Evolutionary conservation across 208 protist genomes (phyloP), one percentile per base, ranked within the genome.

Genomic region (Novymonas esmeraldas): DNA sequence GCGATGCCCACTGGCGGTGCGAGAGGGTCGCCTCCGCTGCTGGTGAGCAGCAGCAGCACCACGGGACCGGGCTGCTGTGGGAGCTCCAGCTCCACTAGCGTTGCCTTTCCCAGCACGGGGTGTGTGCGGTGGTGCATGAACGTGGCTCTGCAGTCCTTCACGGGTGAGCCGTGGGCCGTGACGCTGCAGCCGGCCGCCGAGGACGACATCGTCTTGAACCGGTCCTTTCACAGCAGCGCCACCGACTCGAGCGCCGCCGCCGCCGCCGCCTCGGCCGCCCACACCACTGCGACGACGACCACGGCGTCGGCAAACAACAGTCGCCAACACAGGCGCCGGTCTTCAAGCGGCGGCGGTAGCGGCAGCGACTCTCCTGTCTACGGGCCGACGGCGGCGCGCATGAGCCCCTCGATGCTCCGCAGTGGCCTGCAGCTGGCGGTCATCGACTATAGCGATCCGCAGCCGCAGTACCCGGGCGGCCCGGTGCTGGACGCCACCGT

Each of bases 111-210:
- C 13, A 70, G 60, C 38, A 81, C 64, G 28, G 78, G 81, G 3
- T 82, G 81, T 46, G 80, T 85, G 63, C 80, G 74, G 18, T 94
- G 89, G 86, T 89, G 76, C 68, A 78, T 94, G 65, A 90, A 89
- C 50, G 78, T 94, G 16, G 89, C 85, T 0, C 59, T 94, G 31
- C 85, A 92, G 77, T 90, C 85, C 36, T 94, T 94, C 56, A 59
- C 61, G 1, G 85, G 84, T 0, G 89, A 94, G 73, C 77, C 82
- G 39, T 94, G 85, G 89, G 85, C 89, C 0, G 65, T 93, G 41
- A 61, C 61, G 26, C 51, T 91, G 38, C 73, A 72, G 18, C 73
- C 76, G 5, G 41, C 72, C 9, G 67, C 59, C 18, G 78, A 73
- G 52, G 56, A 74, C 41, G 63, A 70, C 28, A 26, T 51, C 22